Evolutionary conservation across 2,329 filamentous ascomycete genomes (phyloP).

Genomic region (Venturia carpophila): DNA sequence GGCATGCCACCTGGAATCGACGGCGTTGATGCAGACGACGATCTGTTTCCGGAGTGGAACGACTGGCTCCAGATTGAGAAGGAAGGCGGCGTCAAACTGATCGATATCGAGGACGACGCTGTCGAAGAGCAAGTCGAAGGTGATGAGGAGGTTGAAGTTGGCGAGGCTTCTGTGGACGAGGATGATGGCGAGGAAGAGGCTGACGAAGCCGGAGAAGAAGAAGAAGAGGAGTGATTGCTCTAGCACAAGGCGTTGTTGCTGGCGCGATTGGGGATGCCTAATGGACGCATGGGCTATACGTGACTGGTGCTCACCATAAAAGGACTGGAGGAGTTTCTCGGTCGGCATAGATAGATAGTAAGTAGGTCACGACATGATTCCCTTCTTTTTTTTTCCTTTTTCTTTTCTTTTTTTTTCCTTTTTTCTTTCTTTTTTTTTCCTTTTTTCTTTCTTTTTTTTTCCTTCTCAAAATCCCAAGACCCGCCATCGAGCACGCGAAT

Average conservation of each 20-base stretch:
- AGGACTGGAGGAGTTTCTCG: background rate
- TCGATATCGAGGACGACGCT: conserved; percentile 33
- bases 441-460: too few species aligned
- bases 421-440: too few species aligned
- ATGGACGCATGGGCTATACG: background rate
- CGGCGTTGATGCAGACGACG: conserved; percentile 58
- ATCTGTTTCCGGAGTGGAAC: conserved; percentile 95
- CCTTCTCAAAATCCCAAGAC: too few species aligned
- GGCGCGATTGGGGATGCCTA: conserved; percentile 1
- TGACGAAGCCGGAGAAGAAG: background rate
- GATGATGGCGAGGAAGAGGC: background rate
- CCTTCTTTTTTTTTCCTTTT: too few species aligned
- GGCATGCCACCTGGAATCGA: conserved; percentile 64
- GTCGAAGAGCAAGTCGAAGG: conserved; percentile 31
- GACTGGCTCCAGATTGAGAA: conserved; percentile 77
- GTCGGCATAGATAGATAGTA: background rate
- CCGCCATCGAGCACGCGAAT: too few species aligned
- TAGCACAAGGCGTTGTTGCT: background rate
- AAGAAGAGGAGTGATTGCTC: background rate
- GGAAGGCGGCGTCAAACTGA: conserved; percentile 49
- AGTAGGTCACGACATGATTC: background rate
- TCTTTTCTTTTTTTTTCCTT: too few species aligned
- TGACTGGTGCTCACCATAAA: background rate
- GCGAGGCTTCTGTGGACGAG: conserved; percentile 10
- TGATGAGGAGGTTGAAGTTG: conserved; percentile 25